Evolutionary conservation across 768 basidiomycete species (phyloP).

Genomic region (Dioszegia crocea): DNA sequence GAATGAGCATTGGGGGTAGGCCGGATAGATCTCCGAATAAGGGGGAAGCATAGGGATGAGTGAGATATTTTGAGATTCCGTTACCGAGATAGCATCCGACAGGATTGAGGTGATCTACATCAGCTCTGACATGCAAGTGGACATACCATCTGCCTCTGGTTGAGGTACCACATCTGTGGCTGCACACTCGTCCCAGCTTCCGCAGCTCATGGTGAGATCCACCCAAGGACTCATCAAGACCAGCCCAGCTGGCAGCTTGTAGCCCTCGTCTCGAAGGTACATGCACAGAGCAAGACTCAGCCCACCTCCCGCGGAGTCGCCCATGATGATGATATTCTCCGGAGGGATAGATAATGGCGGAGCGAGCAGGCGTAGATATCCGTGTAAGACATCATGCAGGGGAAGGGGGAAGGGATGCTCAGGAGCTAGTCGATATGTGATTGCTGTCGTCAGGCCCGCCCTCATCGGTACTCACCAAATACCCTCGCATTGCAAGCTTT

Average conservation of each 20-base stretch:
- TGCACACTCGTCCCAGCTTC: conserved; percentile 95
- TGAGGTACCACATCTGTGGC: conserved; percentile 48
- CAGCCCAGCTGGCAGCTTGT: conserved; percentile 75
- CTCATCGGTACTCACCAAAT: conserved; percentile 58
- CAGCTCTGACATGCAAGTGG: conserved; percentile 47
- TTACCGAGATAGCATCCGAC: conserved; percentile 85
- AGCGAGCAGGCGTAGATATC: conserved; percentile 78
- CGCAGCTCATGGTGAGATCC: conserved; percentile 94
- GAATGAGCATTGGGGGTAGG: conserved; percentile 83
- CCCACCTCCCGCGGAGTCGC: conserved; percentile 93
- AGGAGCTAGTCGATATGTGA: conserved; percentile 93
- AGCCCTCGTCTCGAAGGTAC: conserved; percentile 89
- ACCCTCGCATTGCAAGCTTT: conserved; percentile 84
- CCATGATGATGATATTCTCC: conserved; percentile 69
- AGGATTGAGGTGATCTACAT: conserved; percentile 80
- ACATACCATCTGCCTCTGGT: conserved; percentile 47
- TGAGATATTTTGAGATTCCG: conserved; percentile 70
- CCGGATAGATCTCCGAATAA: conserved; percentile 84
- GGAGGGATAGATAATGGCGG: conserved; percentile 80
- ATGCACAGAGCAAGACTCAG: conserved; percentile 77
- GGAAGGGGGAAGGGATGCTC: conserved; percentile 93
- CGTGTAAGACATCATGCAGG: conserved; percentile 74
- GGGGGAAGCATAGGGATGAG: conserved; percentile 90
- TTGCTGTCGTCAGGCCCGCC: conserved; percentile 54
- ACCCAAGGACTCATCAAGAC: conserved; percentile 95